These are phyloP conservation scores for Neofusicoccum ribis DNA, from an alignment of 2,329 filamentous ascomycete genomes.

Conservation along the genomic window DNA sequence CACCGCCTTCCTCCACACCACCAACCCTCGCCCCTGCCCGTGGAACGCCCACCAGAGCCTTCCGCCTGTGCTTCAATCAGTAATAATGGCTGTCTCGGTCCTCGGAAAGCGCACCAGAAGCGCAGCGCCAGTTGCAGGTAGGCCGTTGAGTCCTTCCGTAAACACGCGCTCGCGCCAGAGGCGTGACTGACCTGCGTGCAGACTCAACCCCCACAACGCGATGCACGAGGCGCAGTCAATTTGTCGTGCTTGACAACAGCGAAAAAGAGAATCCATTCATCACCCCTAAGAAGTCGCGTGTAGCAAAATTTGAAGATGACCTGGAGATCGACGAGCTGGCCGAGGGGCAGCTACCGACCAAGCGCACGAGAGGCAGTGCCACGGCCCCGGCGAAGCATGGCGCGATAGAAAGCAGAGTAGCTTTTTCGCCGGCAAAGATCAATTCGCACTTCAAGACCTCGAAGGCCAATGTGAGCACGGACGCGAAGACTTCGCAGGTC, in stretches of 20 bases:
- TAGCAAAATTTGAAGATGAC: conserved; percentile 26
- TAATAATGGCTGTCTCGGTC: conserved; percentile 34
- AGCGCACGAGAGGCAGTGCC: conserved; percentile 34
- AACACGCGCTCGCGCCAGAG: conserved; percentile 28
- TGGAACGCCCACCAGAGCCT: neutral
- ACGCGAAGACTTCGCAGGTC: conserved; percentile 34
- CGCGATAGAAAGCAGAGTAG: conserved; percentile 37
- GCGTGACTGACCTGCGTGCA: conserved; percentile 17
- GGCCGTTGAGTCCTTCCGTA: conserved; percentile 24
- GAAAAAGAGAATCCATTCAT: conserved; percentile 67
- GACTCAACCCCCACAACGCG: conserved; percentile 16
- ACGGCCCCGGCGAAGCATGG: conserved; percentile 53
- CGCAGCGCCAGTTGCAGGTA: conserved; percentile 26
- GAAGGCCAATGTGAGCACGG: conserved; percentile 52
- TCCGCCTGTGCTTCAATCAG: neutral
- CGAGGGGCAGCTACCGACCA: conserved; percentile 32
- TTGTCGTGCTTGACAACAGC: conserved; percentile 57
- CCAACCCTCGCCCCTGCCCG: neutral
- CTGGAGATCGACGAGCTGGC: conserved; percentile 49
- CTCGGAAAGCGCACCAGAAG: conserved; percentile 42
- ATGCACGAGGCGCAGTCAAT: conserved; percentile 45
- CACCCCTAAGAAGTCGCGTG: conserved; percentile 36
- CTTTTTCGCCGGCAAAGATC: conserved; percentile 48
- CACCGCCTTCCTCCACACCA: neutral
- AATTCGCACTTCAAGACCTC: conserved; percentile 46